Evolutionary conservation across 139 green algal species (phyloP).

Genomic region (Deuterostichococcus epilithicus): DNA sequence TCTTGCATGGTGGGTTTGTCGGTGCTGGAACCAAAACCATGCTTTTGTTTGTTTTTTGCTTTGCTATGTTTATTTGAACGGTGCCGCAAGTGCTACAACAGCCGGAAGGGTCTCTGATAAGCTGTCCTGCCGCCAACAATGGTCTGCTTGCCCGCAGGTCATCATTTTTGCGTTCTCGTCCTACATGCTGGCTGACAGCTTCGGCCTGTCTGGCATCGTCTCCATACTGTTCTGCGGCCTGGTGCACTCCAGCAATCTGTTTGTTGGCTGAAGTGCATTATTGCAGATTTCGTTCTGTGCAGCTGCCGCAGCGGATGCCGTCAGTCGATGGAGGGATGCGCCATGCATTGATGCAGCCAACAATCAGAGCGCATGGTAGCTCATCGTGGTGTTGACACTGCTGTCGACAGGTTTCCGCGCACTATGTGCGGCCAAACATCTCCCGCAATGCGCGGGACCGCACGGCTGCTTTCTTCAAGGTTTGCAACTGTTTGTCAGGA

Average conservation of each 20-base stretch:
- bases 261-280: constrained; percentile 6
- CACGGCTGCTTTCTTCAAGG: constrained; percentile 49
- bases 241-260: constrained; percentile 56
- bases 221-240: constrained; percentile 72
- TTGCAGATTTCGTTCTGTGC: neutral
- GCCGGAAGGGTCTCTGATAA: too few relatives aligned
- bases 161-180: constrained; percentile 7
- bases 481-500: too few relatives aligned
- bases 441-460: neutral
- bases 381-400: too few relatives aligned
- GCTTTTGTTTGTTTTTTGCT: neutral
- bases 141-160: neutral
- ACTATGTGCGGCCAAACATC: neutral
- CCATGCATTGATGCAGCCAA: too few relatives aligned
- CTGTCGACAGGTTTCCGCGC: constrained; percentile 1
- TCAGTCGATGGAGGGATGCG: too few relatives aligned
- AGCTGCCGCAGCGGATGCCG: too few relatives aligned
- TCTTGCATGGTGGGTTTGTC: constrained; percentile 40
- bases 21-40: constrained; percentile 23
- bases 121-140: neutral
- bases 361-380: too few relatives aligned
- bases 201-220: constrained; percentile 63
- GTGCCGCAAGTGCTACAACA: too few relatives aligned
- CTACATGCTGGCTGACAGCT: constrained; percentile 59
- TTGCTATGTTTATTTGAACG: too few relatives aligned